Evolutionary conservation across 1,284 basidiomycete genomes (phyloP).

Genomic region (Moniliophthora roreri): DNA sequence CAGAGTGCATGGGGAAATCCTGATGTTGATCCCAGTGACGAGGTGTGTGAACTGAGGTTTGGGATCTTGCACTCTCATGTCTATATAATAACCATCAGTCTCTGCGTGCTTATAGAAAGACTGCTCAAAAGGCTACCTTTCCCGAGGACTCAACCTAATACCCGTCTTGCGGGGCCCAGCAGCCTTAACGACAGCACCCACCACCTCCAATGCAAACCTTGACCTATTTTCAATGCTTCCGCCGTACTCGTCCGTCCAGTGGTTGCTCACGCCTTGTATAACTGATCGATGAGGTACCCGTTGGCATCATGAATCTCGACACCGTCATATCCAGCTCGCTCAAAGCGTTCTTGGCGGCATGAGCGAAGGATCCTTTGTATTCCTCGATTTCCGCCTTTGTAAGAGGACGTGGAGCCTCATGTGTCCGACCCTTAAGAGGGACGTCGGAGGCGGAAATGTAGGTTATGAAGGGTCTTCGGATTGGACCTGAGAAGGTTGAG

Average conservation of each 20-base stretch:
- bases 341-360: conserved; percentile 35
- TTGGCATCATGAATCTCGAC: conserved; percentile 30
- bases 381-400: conserved; percentile 36
- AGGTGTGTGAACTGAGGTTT: conserved; percentile 31
- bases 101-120: neutral
- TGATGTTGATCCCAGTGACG: conserved; percentile 20
- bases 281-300: conserved; percentile 39
- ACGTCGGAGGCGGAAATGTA: conserved; percentile 19
- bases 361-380: conserved; percentile 29
- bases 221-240: conserved; percentile 45
- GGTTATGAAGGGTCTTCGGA: conserved; percentile 18
- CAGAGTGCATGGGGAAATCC: too few species aligned
- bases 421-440: conserved; percentile 8
- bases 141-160: conserved; percentile 56
- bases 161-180: conserved; percentile 37
- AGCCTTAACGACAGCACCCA: conserved; percentile 31
- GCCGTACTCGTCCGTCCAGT: conserved; percentile 50
- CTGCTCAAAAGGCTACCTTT: conserved; percentile 31
- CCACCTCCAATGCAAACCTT: conserved; percentile 38
- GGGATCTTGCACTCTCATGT: conserved; percentile 38
- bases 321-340: conserved; percentile 27
- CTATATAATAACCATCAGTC: conserved; percentile 11
- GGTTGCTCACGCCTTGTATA: conserved; percentile 37
- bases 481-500: conserved; percentile 27
- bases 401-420: conserved; percentile 17